phyloP scores from a whole-genome alignment of 306 rosid species.

The Ochetophila trinervis region DNA sequence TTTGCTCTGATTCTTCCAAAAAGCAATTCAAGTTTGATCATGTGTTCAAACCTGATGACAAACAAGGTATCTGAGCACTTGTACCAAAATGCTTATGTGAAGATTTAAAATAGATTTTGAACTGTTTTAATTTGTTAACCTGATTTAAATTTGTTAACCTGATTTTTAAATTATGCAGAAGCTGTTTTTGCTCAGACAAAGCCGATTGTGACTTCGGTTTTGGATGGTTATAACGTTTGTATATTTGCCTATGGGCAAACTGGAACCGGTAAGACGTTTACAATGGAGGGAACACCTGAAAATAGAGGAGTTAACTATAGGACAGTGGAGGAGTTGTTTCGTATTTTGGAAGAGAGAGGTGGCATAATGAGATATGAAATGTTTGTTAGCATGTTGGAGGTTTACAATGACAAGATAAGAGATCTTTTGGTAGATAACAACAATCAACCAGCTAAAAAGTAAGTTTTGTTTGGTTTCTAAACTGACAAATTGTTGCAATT shows the following conservation, averaged over 20 bases:
- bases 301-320: conserved; percentile 94
- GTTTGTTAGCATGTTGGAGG: conserved; percentile 93
- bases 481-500: too few species aligned
- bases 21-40: conserved; percentile 88
- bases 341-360: conserved; percentile 60
- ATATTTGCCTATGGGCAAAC: conserved; percentile 99
- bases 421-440: conserved; percentile 83
- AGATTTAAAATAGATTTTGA: not conserved
- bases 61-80: conserved; percentile 60
- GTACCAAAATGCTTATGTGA: not conserved
- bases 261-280: conserved; percentile 95
- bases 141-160: not conserved
- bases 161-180: conserved; percentile 44
- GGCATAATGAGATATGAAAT: conserved; percentile 71
- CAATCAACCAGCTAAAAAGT: conserved; percentile 76
- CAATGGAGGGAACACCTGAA: conserved; percentile 93
- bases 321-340: conserved; percentile 80
- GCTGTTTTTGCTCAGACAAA: conserved; percentile 77
- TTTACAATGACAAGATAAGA: conserved; percentile 87
- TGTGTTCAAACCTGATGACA: conserved; percentile 73
- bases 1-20: conserved; percentile 77
- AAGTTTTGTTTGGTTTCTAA: conserved; percentile 28
- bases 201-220: conserved; percentile 78
- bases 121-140: not conserved
- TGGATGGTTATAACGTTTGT: conserved; percentile 95